Percentiles rank a stretch among this genome's conserved stretches.
Evolutionary conservation across 2,329 filamentous ascomycete species (phyloP).

Genomic region (Aurifilum marmelostoma): DNA sequence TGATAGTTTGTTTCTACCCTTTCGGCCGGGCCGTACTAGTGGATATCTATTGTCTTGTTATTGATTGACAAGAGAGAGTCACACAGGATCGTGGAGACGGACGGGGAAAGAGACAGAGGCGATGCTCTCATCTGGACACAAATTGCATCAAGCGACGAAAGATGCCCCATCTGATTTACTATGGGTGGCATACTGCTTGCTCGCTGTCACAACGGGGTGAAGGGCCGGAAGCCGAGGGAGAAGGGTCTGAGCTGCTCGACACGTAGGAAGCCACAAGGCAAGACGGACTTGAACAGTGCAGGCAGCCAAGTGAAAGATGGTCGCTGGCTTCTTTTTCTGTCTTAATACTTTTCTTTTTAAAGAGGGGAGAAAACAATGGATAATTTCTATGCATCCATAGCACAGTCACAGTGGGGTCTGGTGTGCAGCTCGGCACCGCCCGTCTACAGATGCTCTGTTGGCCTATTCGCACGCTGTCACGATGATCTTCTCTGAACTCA

Average conservation of each 20-base stretch:
- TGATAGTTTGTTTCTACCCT: neutral
- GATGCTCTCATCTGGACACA: neutral
- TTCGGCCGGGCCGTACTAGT: neutral
- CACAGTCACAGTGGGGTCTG: neutral
- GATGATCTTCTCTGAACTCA: neutral
- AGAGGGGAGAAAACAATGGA: neutral
- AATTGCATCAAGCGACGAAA: neutral
- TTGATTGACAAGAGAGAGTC: neutral
- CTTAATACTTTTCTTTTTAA: too few relatives aligned
- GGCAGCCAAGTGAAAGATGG: too few relatives aligned
- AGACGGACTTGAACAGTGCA: too few relatives aligned
- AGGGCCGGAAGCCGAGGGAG: neutral
- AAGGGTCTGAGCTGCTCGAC: neutral
- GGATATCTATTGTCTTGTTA: neutral
- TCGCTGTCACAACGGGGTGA: neutral
- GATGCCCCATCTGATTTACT: neutral
- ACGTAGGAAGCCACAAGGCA: neutral
- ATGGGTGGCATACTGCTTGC: neutral
- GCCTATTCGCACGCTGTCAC: neutral
- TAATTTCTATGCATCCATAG: neutral
- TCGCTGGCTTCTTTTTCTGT: too few relatives aligned
- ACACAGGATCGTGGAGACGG: too few relatives aligned
- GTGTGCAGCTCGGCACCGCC: neutral
- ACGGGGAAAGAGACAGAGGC: neutral
- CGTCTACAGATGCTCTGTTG: neutral